These are phyloP conservation scores for Paramecium biaurelia DNA, from an alignment of 73 alveolate genomes.

Conservation along the genomic window DNA sequence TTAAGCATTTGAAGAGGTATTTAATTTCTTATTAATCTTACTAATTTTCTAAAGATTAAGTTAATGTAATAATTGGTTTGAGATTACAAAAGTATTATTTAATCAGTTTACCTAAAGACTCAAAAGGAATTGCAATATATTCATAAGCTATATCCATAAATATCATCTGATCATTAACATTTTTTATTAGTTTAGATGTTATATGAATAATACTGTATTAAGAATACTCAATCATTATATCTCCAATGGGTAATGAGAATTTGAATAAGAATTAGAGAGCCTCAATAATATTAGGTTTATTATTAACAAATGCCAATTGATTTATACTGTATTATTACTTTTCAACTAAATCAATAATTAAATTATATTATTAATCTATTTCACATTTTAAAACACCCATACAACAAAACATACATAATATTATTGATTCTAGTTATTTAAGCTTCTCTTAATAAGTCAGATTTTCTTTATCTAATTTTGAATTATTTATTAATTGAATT, in stretches of 20 bases:
- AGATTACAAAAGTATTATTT: neutral
- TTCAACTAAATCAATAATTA: neutral
- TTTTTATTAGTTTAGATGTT: neutral
- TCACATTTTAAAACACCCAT: neutral
- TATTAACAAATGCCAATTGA: neutral
- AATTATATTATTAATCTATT: neutral
- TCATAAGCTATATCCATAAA: neutral
- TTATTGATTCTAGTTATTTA: neutral
- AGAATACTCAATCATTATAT: neutral
- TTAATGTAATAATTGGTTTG: neutral
- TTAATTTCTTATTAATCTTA: neutral
- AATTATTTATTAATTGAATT: neutral
- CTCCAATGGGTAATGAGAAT: neutral
- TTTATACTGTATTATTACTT: neutral
- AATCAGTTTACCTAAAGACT: neutral
- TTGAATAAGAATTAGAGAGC: neutral
- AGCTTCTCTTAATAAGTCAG: neutral
- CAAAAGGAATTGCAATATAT: neutral
- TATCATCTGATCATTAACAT: neutral
- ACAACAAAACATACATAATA: neutral
- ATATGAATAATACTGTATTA: neutral
- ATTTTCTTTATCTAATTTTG: neutral
- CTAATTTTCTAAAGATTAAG: neutral
- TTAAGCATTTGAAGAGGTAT: neutral
- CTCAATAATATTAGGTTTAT: neutral